A percentile compares a stretch with the other conserved stretches of the same genome.
These are phyloP conservation scores for Nicotiana tomentosiformis DNA, from an alignment of 257 asterid genomes.

Conservation along the genomic window DNA sequence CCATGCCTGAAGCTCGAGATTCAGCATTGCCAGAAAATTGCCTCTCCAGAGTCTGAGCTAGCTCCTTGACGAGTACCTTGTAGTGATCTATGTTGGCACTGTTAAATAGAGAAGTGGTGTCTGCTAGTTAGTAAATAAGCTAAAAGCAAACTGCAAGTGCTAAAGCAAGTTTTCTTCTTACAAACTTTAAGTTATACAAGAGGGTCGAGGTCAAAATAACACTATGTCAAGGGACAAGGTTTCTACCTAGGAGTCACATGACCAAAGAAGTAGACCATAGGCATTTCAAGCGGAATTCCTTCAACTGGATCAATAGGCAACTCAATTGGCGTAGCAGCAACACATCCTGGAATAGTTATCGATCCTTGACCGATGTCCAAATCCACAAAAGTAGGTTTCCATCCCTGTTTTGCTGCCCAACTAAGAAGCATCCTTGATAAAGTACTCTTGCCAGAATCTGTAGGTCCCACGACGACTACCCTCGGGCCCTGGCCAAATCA, in stretches of 20 bases:
- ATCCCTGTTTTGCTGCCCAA: conserved; percentile 99
- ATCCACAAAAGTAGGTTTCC: conserved; percentile 99
- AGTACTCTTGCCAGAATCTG: conserved; percentile 98
- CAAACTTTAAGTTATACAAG: background rate
- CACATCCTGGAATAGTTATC: conserved; percentile 87
- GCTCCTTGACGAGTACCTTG: conserved; percentile 88
- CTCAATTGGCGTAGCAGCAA: conserved; percentile 94
- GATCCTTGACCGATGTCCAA: conserved; percentile 98
- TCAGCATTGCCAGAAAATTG: conserved; percentile 81
- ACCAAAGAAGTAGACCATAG: conserved; percentile 89
- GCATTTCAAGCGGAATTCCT: conserved; percentile 99
- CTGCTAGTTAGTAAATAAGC: background rate
- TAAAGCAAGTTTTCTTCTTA: background rate
- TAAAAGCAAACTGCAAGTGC: background rate
- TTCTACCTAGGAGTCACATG: conserved; percentile 80
- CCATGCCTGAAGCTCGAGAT: conserved; percentile 97
- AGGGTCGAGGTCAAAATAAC: background rate
- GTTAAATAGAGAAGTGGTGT: conserved; percentile 16
- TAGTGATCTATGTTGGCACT: conserved; percentile 87
- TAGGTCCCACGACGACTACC: conserved; percentile 93
- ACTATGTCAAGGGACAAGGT: background rate
- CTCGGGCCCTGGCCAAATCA: conserved; percentile 78
- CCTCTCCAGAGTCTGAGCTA: conserved; percentile 71
- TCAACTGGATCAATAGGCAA: conserved; percentile 94
- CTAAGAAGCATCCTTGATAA: conserved; percentile 95